Evolutionary conservation across 345 rosid species (phyloP).

Genomic region (Syzygium aromaticum): DNA sequence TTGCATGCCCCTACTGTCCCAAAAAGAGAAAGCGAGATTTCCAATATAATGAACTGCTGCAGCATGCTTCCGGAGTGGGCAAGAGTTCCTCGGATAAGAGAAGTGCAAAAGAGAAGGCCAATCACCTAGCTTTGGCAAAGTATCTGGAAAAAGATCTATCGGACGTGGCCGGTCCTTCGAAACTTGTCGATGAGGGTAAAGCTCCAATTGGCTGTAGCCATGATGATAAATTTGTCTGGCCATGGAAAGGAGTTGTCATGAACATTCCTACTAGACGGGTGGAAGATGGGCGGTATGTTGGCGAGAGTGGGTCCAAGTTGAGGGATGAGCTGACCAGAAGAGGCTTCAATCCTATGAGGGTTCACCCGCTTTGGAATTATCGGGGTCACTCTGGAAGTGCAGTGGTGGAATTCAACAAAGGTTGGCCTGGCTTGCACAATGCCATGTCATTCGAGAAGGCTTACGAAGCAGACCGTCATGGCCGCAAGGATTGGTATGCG

Average conservation of each 20-base stretch:
- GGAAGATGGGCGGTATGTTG: slow-evolving; percentile 54
- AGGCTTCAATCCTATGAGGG: slow-evolving; percentile 86
- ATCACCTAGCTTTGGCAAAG: slow-evolving; percentile 72
- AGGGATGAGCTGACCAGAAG: slow-evolving; percentile 61
- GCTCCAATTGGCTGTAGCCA: slow-evolving; percentile 29
- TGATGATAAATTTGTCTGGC: slow-evolving; percentile 79
- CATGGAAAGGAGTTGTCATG: slow-evolving; percentile 76
- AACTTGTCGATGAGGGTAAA: slow-evolving; percentile 9
- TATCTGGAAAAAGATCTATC: slow-evolving; percentile 40
- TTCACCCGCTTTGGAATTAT: slow-evolving; percentile 76
- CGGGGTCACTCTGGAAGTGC: slow-evolving; percentile 87
- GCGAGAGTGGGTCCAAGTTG: slow-evolving; percentile 82
- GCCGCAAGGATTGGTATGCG: slow-evolving; percentile 61
- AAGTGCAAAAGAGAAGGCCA: slow-evolving; percentile 61
- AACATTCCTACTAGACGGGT: slow-evolving; percentile 64
- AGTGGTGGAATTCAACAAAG: slow-evolving; percentile 76
- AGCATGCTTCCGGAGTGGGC: slow-evolving; percentile 97
- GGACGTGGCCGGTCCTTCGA: slow-evolving; percentile 15
- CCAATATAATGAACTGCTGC: slow-evolving; percentile 63
- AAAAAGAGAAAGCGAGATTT: slow-evolving; percentile 60
- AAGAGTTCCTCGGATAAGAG: slow-evolving; percentile 66
- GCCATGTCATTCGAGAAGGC: slow-evolving; percentile 87
- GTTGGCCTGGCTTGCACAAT: slow-evolving; percentile 89
- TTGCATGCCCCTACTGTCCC: slow-evolving; percentile 75
- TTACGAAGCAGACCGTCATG: slow-evolving; percentile 72